Percentiles rank a stretch among this genome's conserved stretches.
These are phyloP conservation scores for Bipolaris victoriae DNA, from an alignment of 2,329 filamentous ascomycete genomes.

Conservation along the genomic window DNA sequence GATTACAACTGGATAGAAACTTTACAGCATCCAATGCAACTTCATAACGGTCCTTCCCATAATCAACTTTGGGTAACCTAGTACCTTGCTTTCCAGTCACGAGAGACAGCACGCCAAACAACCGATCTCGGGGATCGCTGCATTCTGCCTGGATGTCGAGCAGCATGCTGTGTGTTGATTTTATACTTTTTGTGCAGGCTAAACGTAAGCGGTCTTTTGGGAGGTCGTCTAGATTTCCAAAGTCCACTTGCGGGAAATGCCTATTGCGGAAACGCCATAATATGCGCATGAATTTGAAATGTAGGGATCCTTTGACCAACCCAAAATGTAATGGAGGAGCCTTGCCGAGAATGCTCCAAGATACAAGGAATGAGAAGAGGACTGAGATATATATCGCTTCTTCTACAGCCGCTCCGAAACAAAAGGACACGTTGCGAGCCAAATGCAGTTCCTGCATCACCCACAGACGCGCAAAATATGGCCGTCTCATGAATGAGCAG, in stretches of 20 bases:
- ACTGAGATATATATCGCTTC: not conserved
- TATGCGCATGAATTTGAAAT: too few species aligned
- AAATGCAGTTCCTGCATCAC: conserved; percentile 2
- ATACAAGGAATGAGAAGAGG: rapidly evolving
- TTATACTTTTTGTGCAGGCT: too few species aligned
- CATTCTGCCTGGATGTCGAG: not conserved
- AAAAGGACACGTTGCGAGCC: not conserved
- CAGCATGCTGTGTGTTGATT: not conserved
- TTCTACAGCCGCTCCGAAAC: not conserved
- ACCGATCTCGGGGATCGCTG: not conserved
- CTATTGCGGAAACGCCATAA: too few species aligned
- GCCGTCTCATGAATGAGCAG: not conserved
- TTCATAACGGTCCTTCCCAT: not conserved
- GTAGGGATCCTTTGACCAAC: too few species aligned
- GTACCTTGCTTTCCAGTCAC: not conserved
- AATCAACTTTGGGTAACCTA: not conserved
- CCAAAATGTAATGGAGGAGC: too few species aligned
- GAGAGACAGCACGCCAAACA: not conserved
- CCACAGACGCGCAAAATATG: not conserved
- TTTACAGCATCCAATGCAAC: not conserved
- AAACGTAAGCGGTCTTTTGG: too few species aligned
- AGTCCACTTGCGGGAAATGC: too few species aligned
- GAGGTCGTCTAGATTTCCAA: too few species aligned
- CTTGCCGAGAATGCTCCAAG: not conserved
- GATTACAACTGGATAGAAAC: rapidly evolving